Evolutionary conservation across 2,329 filamentous ascomycete species (phyloP).

Genomic region (Stromatinia cepivora): DNA sequence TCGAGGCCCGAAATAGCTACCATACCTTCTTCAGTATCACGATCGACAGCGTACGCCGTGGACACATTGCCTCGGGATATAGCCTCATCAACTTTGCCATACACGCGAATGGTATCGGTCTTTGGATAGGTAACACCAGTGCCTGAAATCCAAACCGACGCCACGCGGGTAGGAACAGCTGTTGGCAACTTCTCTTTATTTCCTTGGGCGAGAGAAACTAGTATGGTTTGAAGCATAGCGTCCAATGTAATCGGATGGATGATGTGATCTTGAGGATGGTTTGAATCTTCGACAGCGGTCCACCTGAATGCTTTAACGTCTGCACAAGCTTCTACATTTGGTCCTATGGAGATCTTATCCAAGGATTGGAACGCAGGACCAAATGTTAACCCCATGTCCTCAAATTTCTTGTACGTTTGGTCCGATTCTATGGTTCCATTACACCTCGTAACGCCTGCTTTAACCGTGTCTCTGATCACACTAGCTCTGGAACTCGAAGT

Average conservation of each 20-base stretch:
- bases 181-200: background rate
- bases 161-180: background rate
- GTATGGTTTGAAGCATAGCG: constrained; percentile 42
- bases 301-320: constrained; percentile 39
- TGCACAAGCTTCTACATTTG: background rate
- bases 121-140: background rate
- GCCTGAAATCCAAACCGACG: background rate
- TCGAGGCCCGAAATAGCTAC: background rate
- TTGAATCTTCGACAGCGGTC: constrained; percentile 22
- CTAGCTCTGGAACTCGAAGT: background rate
- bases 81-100: background rate
- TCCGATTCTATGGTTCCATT: background rate
- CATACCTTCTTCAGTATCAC: background rate
- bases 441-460: background rate
- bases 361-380: background rate
- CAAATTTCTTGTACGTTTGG: background rate
- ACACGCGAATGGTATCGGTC: background rate
- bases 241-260: constrained; percentile 60
- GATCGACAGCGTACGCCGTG: background rate
- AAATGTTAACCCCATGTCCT: background rate
- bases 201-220: constrained; percentile 28
- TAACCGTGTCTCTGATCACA: background rate
- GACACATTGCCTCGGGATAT: background rate
- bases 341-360: background rate
- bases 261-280: constrained; percentile 44